phyloP scores from a whole-genome alignment of 208 protist genomes.

The Leptomonas seymouri region DNA sequence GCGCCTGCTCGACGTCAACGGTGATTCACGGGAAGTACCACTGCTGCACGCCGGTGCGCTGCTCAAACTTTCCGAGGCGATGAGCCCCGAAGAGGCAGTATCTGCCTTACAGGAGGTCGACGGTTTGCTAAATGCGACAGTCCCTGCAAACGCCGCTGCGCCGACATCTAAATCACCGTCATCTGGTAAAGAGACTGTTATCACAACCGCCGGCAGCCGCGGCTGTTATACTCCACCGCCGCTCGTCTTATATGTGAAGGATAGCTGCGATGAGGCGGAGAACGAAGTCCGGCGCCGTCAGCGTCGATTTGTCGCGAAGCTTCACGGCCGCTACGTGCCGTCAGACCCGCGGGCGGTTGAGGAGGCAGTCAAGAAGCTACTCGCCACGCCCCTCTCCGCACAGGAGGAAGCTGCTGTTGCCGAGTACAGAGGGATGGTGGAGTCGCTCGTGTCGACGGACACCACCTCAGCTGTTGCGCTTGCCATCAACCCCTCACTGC shows the following conservation, averaged over 20 bases:
- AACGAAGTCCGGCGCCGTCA: slow-evolving; percentile 46
- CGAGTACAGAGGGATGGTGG: slow-evolving; percentile 60
- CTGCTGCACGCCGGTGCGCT: slow-evolving; percentile 28
- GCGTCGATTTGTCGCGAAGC: slow-evolving; percentile 51
- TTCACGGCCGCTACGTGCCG: slow-evolving; percentile 44
- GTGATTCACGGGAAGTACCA: not conserved
- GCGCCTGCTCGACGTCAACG: slow-evolving; percentile 22
- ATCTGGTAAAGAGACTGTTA: too few relatives aligned
- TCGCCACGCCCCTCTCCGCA: not conserved
- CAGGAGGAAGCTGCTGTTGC: slow-evolving; percentile 21
- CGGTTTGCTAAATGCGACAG: not conserved
- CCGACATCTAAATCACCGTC: not conserved
- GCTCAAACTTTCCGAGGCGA: slow-evolving; percentile 13
- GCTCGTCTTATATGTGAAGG: slow-evolving; percentile 46
- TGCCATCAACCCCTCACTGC: slow-evolving; percentile 58
- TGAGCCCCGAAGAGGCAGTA: slow-evolving; percentile 35
- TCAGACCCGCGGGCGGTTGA: slow-evolving; percentile 31
- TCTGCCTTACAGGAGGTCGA: slow-evolving; percentile 28
- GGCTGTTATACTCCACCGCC: not conserved
- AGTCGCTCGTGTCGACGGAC: slow-evolving; percentile 47
- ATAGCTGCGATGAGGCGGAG: slow-evolving; percentile 13
- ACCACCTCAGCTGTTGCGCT: slow-evolving; percentile 48
- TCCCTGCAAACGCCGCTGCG: not conserved
- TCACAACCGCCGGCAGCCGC: not conserved
- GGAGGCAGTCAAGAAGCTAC: slow-evolving; percentile 11